phyloP scores from a whole-genome alignment of 805 yeast genomes.

The Jamesozyma rosinii region DNA sequence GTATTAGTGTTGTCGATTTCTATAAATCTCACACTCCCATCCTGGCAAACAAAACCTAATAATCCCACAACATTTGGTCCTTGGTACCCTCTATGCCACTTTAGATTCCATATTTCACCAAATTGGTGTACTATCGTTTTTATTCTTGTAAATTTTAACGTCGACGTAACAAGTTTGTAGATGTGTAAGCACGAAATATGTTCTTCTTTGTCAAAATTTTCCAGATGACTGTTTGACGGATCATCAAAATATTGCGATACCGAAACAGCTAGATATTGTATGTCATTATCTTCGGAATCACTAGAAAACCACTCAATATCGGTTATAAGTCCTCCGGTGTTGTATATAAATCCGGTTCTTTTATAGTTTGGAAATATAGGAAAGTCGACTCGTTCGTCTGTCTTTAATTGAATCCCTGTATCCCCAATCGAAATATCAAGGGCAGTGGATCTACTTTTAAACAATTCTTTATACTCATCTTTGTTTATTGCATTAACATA shows the following conservation, averaged over 20 bases:
- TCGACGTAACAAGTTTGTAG: constrained; percentile 32
- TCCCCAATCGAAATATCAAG: constrained; percentile 16
- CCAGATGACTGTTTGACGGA: constrained; percentile 23
- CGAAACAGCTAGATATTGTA: constrained; percentile 43
- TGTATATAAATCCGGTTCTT: constrained; percentile 35
- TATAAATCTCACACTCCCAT: constrained; percentile 47
- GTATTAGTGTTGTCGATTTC: constrained; percentile 21
- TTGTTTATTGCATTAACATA: constrained; percentile 14
- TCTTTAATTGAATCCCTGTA: constrained; percentile 11
- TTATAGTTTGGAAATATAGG: constrained; percentile 22
- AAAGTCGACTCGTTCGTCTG: constrained; percentile 20
- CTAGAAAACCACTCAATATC: constrained; percentile 41
- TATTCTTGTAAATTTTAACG: constrained; percentile 24
- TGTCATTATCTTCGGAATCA: constrained; percentile 1
- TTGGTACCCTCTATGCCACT: constrained; percentile 31
- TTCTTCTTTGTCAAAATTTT: constrained; percentile 21
- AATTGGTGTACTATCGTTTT: constrained; percentile 32
- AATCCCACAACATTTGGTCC: constrained; percentile 30
- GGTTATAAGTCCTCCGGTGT: constrained; percentile 45
- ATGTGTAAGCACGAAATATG: constrained; percentile 38
- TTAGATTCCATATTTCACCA: constrained; percentile 36
- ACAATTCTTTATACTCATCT: constrained; percentile 17
- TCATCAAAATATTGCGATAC: constrained; percentile 32
- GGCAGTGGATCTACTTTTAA: constrained; percentile 18
- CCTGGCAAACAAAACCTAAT: constrained; percentile 46